These are phyloP conservation scores for Colletotrichum gloeosporioides DNA, from an alignment of 2,329 filamentous ascomycete genomes.

Conservation along the genomic window DNA sequence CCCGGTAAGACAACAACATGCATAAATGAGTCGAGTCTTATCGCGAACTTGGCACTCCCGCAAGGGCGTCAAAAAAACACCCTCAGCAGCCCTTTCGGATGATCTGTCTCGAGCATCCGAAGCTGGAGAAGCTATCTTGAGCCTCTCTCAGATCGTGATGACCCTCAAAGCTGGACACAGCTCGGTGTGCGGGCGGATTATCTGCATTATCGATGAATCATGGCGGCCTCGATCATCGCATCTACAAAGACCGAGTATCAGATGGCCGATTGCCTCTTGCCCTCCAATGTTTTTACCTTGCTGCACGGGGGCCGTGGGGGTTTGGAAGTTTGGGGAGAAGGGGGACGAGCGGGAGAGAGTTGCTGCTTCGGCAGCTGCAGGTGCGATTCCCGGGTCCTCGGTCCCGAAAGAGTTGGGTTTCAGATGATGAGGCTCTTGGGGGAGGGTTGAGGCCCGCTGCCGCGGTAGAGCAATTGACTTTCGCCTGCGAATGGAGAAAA, in stretches of 20 bases:
- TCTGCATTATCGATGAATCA: neutral
- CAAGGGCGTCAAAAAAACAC: neutral
- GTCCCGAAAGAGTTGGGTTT: conserved; percentile 3
- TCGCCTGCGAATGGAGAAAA: neutral
- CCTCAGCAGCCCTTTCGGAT: neutral
- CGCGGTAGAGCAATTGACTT: conserved; percentile 9
- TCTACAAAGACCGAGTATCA: neutral
- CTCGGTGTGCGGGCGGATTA: neutral
- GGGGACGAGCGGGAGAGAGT: neutral
- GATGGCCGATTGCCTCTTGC: neutral
- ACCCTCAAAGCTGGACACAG: neutral
- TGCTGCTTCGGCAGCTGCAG: neutral
- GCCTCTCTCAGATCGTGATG: neutral
- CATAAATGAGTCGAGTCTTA: neutral
- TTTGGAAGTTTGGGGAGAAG: neutral
- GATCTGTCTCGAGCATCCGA: neutral
- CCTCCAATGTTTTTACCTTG: neutral
- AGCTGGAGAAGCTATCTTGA: neutral
- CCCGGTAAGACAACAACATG: neutral
- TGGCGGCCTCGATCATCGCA: neutral
- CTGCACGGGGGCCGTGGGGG: neutral
- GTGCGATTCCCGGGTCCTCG: neutral
- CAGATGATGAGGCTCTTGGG: neutral
- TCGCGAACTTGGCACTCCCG: neutral
- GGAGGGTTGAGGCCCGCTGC: neutral